A percentile compares a stretch with the other conserved stretches of the same genome.
These are phyloP conservation scores for Penicillium canariense DNA, from an alignment of 495 filamentous ascomycete genomes.

Conservation along the genomic window DNA sequence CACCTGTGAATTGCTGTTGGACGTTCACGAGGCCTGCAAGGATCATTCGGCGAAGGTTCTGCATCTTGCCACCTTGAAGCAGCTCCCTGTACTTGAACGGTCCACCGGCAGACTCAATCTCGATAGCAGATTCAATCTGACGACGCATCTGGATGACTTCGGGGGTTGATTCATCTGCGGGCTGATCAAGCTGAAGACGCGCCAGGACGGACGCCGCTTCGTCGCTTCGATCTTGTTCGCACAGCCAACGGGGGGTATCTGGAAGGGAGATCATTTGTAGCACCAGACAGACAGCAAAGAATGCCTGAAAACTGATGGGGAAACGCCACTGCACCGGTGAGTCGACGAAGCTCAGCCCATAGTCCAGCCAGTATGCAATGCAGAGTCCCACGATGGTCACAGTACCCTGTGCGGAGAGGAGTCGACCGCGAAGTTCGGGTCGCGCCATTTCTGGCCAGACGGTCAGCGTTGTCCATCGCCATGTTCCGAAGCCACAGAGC, in stretches of 20 bases:
- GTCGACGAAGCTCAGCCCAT: constrained; percentile 50
- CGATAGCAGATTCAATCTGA: constrained; percentile 37
- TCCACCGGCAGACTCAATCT: constrained; percentile 35
- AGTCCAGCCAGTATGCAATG: constrained; percentile 55
- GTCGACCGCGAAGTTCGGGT: constrained; percentile 58
- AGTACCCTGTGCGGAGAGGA: constrained; percentile 51
- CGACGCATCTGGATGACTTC: constrained; percentile 23
- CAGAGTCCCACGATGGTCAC: constrained; percentile 43
- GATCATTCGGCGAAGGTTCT: constrained; percentile 41
- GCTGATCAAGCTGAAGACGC: constrained; percentile 21
- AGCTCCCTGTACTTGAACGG: constrained; percentile 41
- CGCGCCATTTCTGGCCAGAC: constrained; percentile 39
- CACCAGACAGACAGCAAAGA: constrained; percentile 56
- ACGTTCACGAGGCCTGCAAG: constrained; percentile 36
- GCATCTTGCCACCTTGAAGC: constrained; percentile 33
- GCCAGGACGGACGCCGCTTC: constrained; percentile 55
- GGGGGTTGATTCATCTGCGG: constrained; percentile 13
- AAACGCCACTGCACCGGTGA: constrained; percentile 54
- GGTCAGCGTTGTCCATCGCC: background rate
- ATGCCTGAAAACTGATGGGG: constrained; percentile 56
- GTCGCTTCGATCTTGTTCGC: constrained; percentile 48
- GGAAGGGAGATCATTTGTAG: constrained; percentile 61
- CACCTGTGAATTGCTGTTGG: constrained; percentile 39
- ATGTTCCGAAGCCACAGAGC: background rate
- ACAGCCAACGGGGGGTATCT: constrained; percentile 58